Percentiles rank a stretch among this genome's conserved stretches.
Conservation (phyloP, 306 rosid species). For the Luffa aegyptiaca region DNA sequence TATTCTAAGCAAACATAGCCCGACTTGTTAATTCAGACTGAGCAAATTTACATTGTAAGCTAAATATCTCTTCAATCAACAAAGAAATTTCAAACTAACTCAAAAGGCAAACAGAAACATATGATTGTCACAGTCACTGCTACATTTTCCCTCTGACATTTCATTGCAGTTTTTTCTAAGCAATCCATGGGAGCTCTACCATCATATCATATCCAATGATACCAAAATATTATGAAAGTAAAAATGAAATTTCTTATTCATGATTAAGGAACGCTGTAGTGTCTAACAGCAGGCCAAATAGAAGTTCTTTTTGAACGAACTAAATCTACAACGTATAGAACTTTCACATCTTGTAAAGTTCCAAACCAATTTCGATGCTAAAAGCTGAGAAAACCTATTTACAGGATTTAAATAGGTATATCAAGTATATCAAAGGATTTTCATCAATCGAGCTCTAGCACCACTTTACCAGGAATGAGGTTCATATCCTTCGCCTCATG, state of each 20-base stretch:
- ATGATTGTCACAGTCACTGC: background rate
- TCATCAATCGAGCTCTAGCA: constrained; percentile 61
- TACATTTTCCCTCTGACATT: background rate
- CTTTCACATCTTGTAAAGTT: background rate
- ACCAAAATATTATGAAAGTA: background rate
- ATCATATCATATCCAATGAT: background rate
- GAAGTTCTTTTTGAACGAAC: background rate
- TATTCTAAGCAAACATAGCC: background rate
- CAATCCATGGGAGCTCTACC: background rate
- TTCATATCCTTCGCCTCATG: constrained; percentile 78
- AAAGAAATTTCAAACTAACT: background rate
- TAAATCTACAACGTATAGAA: background rate
- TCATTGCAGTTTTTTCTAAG: background rate
- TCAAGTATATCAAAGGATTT: background rate
- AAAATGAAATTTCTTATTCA: background rate
- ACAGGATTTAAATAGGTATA: background rate
- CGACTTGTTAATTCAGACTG: no score
- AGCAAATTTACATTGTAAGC: background rate
- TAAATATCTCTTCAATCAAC: background rate
- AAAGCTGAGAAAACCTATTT: background rate
- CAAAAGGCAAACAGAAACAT: background rate
- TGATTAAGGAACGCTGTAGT: background rate
- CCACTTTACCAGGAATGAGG: constrained; percentile 68
- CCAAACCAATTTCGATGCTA: background rate
- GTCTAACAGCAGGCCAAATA: background rate